phyloP scores from a whole-genome alignment of 441 rosid species.

The Populus tomentosa region DNA sequence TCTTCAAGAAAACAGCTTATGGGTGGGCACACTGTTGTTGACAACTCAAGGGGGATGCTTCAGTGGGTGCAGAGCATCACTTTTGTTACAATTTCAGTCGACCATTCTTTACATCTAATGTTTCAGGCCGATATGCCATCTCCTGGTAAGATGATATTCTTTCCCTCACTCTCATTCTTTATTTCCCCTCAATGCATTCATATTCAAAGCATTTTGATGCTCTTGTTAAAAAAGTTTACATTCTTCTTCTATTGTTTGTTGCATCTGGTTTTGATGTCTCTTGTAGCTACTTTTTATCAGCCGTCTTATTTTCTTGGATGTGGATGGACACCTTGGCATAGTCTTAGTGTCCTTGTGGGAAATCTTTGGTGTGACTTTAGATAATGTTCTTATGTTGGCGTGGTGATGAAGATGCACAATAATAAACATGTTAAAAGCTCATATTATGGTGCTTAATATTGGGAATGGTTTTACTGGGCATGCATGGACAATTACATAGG shows the following conservation, averaged over 20 bases:
- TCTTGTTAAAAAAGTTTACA: too few species aligned
- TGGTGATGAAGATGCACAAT: not conserved
- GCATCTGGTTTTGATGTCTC: not conserved
- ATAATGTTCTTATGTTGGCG: not conserved
- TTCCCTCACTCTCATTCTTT: constrained; percentile 4
- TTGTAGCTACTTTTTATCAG: not conserved
- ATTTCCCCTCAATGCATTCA: not conserved
- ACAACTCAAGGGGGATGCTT: constrained; percentile 82
- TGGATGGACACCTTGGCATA: not conserved
- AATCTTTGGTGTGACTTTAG: not conserved
- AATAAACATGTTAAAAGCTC: too few species aligned
- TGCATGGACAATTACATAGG: not conserved
- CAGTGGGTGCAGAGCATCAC: constrained; percentile 98
- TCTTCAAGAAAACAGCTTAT: constrained; percentile 75
- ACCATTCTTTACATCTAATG: constrained; percentile 76
- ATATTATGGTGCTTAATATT: not conserved
- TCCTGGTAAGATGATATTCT: constrained; percentile 52
- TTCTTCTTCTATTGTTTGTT: not conserved
- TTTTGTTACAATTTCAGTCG: constrained; percentile 76
- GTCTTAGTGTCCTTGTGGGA: not conserved
- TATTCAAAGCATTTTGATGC: not conserved
- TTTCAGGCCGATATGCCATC: constrained; percentile 70
- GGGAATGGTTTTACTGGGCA: not conserved
- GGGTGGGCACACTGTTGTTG: constrained; percentile 65
- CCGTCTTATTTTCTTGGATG: not conserved